These are phyloP conservation scores for Penicillium cataractarum DNA, from an alignment of 495 filamentous ascomycete genomes.

Conservation along the genomic window DNA sequence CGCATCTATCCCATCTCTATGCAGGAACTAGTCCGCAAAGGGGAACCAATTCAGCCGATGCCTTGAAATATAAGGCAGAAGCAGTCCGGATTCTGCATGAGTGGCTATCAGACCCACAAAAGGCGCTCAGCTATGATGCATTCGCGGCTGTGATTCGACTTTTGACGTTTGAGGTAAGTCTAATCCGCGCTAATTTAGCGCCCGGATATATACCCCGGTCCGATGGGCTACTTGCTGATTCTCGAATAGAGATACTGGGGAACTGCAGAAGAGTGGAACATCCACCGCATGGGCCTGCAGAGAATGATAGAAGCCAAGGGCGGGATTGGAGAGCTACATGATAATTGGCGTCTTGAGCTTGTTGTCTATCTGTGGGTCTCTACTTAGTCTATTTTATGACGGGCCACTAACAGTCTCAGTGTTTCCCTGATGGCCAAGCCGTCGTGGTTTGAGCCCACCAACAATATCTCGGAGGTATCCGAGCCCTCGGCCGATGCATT, in stretches of 20 bases:
- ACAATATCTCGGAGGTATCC: conserved; percentile 19
- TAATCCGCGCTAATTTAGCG: not conserved
- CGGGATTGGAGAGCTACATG: conserved; percentile 24
- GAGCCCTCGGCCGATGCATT: conserved; percentile 8
- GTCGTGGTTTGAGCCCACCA: conserved; percentile 34
- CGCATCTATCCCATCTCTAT: conserved; percentile 30
- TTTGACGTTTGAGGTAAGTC: conserved; percentile 32
- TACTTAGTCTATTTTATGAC: not conserved
- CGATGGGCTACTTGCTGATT: conserved; percentile 1
- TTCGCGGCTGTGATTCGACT: conserved; percentile 36
- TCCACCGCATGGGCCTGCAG: conserved; percentile 33
- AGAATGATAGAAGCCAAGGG: conserved; percentile 36
- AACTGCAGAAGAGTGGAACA: conserved; percentile 31
- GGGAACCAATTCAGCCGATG: conserved; percentile 24
- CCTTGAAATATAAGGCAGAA: conserved; percentile 30
- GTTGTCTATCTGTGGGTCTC: conserved; percentile 33
- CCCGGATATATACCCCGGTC: not conserved
- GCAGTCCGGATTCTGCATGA: conserved; percentile 27
- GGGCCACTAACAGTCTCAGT: conserved; percentile 8
- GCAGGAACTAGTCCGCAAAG: conserved; percentile 20
- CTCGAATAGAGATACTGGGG: conserved; percentile 34
- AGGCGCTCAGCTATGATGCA: conserved; percentile 29
- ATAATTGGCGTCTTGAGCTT: conserved; percentile 33
- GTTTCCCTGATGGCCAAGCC: conserved; percentile 35
- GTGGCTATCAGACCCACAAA: conserved; percentile 30